phyloP scores from a whole-genome alignment of 495 filamentous ascomycete genomes.

The Penicillium atrosanguineum region DNA sequence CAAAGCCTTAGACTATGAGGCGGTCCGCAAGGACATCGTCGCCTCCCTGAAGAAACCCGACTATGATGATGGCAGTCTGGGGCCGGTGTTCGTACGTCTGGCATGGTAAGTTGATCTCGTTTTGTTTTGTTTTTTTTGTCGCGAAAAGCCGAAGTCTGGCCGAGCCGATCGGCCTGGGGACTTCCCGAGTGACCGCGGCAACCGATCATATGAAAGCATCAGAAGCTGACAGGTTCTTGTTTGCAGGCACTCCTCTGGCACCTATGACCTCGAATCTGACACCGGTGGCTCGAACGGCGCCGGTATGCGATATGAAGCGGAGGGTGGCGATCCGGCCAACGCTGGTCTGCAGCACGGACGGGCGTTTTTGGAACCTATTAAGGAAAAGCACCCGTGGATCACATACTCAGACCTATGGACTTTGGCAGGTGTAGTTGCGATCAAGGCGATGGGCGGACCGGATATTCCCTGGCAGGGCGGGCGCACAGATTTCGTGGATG shows the following conservation, averaged over 20 bases:
- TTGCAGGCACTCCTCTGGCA: conserved; percentile 57
- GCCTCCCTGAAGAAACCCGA: conserved; percentile 55
- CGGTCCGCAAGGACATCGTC: conserved; percentile 53
- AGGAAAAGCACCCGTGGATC: conserved; percentile 57
- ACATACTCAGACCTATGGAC: conserved; percentile 66
- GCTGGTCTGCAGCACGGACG: conserved; percentile 62
- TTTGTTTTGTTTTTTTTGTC: background rate
- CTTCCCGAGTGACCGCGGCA: conserved; percentile 5
- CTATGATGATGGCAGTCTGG: conserved; percentile 63
- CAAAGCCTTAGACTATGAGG: conserved; percentile 44
- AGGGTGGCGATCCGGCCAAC: conserved; percentile 63
- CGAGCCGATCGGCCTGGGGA: conserved; percentile 4
- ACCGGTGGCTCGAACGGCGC: conserved; percentile 64
- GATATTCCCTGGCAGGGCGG: conserved; percentile 52
- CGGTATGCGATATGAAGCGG: conserved; percentile 62
- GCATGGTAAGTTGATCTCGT: conserved; percentile 48
- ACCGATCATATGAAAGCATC: background rate
- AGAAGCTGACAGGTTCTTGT: background rate
- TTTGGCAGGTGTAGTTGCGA: conserved; percentile 55
- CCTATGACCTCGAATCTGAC: conserved; percentile 55
- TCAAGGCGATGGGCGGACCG: conserved; percentile 58
- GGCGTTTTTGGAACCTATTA: conserved; percentile 60
- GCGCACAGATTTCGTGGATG: conserved; percentile 57
- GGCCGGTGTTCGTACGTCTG: conserved; percentile 59
- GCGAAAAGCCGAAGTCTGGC: background rate